Evolutionary conservation across 768 basidiomycete genomes (phyloP).

Genomic region (Lactifluus rugatus): DNA sequence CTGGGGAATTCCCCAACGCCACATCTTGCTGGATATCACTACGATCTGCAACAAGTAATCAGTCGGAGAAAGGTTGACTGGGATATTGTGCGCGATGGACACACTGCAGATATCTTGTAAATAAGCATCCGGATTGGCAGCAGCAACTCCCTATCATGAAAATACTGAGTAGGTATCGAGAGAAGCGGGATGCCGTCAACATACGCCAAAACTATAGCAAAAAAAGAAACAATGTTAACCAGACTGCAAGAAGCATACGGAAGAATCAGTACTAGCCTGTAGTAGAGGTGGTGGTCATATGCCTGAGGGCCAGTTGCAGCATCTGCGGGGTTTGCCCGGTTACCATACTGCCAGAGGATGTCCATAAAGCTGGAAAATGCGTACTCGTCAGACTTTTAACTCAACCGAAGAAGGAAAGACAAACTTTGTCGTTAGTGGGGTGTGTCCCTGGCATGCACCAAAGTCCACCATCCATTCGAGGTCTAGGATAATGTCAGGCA

Average conservation of each 20-base stretch:
- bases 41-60: constrained; percentile 37
- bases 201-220: constrained; percentile 46
- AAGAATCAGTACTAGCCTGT: constrained; percentile 37
- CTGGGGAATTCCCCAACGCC: constrained; percentile 35
- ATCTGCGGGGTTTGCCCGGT: constrained; percentile 60
- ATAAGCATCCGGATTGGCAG: constrained; percentile 53
- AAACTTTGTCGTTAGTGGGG: constrained; percentile 13
- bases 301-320: constrained; percentile 59
- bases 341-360: constrained; percentile 62
- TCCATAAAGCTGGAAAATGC: constrained; percentile 60
- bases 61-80: not conserved
- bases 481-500: not conserved
- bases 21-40: constrained; percentile 42
- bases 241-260: not conserved
- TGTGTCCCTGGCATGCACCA: not conserved
- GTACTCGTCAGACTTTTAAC: not conserved
- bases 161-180: not conserved
- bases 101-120: constrained; percentile 60
- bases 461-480: not conserved
- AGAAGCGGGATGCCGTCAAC: not conserved
- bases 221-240: constrained; percentile 20
- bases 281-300: constrained; percentile 78
- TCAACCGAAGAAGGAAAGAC: not conserved
- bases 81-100: constrained; percentile 18
- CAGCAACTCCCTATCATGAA: constrained; percentile 57